phyloP scores from a whole-genome alignment of 2,329 filamentous ascomycete genomes.

The Lomentospora prolificans region DNA sequence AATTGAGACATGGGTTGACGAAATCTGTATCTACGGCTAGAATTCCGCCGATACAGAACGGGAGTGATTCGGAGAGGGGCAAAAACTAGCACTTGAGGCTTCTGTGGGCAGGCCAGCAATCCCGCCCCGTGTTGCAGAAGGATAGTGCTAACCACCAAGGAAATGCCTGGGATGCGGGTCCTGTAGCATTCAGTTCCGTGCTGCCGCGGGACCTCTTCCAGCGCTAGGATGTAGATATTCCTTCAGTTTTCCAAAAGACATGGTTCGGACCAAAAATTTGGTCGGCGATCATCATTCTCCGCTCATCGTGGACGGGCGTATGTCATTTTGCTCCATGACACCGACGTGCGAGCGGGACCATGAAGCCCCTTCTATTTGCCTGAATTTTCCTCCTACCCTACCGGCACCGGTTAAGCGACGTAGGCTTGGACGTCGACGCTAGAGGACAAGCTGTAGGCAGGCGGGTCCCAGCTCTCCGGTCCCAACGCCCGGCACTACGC shows the following conservation, averaged over 20 bases:
- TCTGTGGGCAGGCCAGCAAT: neutral
- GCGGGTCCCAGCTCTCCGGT: no score
- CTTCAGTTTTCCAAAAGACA: neutral
- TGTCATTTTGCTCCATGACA: no score
- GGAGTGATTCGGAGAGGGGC: neutral
- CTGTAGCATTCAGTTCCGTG: neutral
- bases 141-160: neutral
- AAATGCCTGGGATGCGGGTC: neutral
- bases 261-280: slow-evolving; percentile 1
- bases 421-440: no score
- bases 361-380: neutral
- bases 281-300: neutral
- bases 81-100: slow-evolving; percentile 3
- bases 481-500: no score
- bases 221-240: neutral
- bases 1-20: no score
- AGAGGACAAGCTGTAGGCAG: no score
- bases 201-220: neutral
- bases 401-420: no score
- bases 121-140: neutral
- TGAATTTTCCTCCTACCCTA: neutral
- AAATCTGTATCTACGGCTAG: neutral
- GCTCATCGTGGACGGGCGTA: neutral
- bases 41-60: neutral
- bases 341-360: no score